These are phyloP conservation scores for Tolypocladium guangdongense DNA, from an alignment of 2,329 filamentous ascomycete species.

Conservation along the genomic window DNA sequence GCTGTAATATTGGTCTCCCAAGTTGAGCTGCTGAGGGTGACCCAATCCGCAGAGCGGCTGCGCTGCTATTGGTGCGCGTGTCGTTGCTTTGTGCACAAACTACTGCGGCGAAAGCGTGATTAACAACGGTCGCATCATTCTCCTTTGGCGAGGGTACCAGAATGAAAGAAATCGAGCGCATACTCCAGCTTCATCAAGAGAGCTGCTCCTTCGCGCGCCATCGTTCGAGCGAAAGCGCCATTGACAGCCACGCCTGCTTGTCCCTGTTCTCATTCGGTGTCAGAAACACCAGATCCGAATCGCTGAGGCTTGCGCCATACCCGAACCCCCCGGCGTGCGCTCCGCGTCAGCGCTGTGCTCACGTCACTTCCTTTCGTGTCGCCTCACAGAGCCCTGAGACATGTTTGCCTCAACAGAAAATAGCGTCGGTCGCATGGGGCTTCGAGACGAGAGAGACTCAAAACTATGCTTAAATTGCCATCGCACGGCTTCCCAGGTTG, in stretches of 20 bases:
- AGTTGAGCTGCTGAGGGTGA: background rate
- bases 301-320: background rate
- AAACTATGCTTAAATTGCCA: background rate
- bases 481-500: background rate
- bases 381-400: background rate
- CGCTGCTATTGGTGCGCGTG: no score
- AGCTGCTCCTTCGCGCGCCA: background rate
- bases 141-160: no score
- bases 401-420: background rate
- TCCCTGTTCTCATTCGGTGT: background rate
- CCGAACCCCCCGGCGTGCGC: background rate
- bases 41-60: background rate
- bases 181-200: background rate
- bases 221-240: background rate
- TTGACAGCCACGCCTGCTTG: background rate
- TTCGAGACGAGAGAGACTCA: background rate
- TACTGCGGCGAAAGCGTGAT: no score
- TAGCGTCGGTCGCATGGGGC: background rate
- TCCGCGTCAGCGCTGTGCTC: background rate
- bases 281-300: background rate
- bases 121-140: no score
- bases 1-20: no score
- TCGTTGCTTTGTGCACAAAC: no score
- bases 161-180: background rate
- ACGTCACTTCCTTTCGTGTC: background rate